Conservation (phyloP, 208 protist species). For the Borovskyia barvae region DNA sequence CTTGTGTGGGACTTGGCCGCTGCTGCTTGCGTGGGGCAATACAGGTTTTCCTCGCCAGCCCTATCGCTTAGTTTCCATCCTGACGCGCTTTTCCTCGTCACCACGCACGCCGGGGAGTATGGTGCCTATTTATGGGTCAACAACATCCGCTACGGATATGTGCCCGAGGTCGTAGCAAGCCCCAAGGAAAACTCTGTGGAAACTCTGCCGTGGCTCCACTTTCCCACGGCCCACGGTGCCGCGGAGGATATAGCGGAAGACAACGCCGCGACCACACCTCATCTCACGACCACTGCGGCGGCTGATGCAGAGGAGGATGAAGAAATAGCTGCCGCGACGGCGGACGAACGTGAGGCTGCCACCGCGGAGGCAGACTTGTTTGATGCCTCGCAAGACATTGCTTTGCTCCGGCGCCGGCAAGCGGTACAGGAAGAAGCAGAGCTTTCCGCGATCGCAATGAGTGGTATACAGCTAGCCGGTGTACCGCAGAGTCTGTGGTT, state of each 20-base stretch:
- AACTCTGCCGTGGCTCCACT: constrained; percentile 66
- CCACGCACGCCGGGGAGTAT: constrained; percentile 79
- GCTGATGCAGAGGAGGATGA: constrained; percentile 22
- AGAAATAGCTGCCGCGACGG: constrained; percentile 14
- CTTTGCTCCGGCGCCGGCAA: constrained; percentile 42
- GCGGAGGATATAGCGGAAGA: constrained; percentile 37
- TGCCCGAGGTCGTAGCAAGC: constrained; percentile 67
- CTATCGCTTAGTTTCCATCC: constrained; percentile 84
- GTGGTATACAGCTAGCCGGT: constrained; percentile 63
- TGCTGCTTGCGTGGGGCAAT: constrained; percentile 83
- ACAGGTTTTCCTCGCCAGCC: constrained; percentile 68
- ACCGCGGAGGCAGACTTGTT: constrained; percentile 54
- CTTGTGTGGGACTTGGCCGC: constrained; percentile 85
- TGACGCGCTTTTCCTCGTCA: constrained; percentile 82
- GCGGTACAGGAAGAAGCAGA: constrained; percentile 31
- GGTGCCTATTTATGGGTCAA: constrained; percentile 87
- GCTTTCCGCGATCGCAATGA: constrained; percentile 56
- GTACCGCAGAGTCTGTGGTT: constrained; percentile 76
- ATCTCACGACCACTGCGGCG: constrained; percentile 1
- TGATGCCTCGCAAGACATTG: constrained; percentile 62
- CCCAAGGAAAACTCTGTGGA: constrained; percentile 43
- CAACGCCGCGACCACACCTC: constrained; percentile 4
- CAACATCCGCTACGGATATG: constrained; percentile 88
- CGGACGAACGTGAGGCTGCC: constrained; percentile 25
- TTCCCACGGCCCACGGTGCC: constrained; percentile 68